phyloP scores from a whole-genome alignment of 2,329 filamentous ascomycete genomes.

The Incumbomyces lentus region DNA sequence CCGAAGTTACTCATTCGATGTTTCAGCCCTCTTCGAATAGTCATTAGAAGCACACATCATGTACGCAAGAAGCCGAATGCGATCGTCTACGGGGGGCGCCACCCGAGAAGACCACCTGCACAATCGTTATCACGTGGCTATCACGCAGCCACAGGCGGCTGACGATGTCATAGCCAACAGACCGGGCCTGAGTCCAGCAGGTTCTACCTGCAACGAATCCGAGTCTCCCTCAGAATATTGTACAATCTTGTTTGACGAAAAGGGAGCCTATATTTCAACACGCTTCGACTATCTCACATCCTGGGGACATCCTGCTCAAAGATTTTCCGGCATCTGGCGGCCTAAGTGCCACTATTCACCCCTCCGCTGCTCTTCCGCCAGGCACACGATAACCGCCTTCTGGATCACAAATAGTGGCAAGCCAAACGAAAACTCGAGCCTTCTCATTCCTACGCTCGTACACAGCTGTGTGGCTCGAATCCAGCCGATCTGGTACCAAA shows the following conservation, averaged over 20 bases:
- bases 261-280: background rate
- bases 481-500: too few species aligned
- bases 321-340: background rate
- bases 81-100: too few species aligned
- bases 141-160: background rate
- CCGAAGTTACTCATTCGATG: too few species aligned
- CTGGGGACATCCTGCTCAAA: background rate
- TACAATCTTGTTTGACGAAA: background rate
- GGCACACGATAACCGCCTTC: conserved; percentile 4
- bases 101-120: too few species aligned
- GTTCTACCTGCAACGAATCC: background rate
- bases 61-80: background rate
- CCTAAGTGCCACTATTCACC: background rate
- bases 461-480: background rate
- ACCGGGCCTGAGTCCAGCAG: background rate
- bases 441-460: background rate
- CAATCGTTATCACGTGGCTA: background rate
- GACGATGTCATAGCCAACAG: conserved; percentile 3
- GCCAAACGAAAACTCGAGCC: background rate
- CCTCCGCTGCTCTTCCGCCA: background rate
- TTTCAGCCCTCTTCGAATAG: too few species aligned
- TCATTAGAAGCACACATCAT: background rate
- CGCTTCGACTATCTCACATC: background rate
- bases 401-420: background rate
- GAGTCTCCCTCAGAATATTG: background rate